Base-by-base conservation (phyloP, 2,329 filamentous ascomycete species). In the Berkeleyomyces basicola region DNA sequence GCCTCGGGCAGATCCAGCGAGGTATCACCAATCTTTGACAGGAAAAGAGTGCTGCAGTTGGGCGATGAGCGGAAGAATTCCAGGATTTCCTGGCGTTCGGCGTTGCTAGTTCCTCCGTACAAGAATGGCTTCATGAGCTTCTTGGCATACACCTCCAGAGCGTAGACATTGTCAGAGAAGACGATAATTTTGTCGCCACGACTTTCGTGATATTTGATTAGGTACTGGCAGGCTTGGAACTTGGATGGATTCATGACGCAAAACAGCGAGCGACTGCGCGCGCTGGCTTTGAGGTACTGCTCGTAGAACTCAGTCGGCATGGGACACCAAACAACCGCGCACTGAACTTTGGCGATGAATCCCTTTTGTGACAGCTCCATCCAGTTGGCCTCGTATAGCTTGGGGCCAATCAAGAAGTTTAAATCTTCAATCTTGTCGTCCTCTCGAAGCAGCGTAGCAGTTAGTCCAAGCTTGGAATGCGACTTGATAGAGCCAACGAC, bases 251-350 rank as follows among this genome's bases (percentile, higher is more conserved):
- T 99, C 91, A 99, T 97, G 67, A 95, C 95, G 69, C 93, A 96
- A 1, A 97, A 81, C 4, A 77, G 65, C 2, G 73, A 73, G 68
- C 76, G 75, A 68, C 76, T 75, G 6, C 76, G 74, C 1, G 76
- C 73, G 14, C 82, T 83, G 10, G 83, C 84, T 66, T 83, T 82
- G 65, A 97, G 81, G 74, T 97, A 99, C 72, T 97, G 90, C 16
- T 90, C 86, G 72, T 96, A 97, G 71, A 99, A 99, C 68, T 99
- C 93, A 0, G 91, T 93, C 0, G 93, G 95, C 93, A 99, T 99
- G 2, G 92, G 90, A 70, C 93, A 99, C 93, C 93, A 99, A 5
- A 99, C 93, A 73, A 99, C 93, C 11, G 93, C 93, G 72, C 93
- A 99, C 73, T 99, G 93, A 1, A 99, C 93, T 68, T 90, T 87